Evolutionary conservation across 768 basidiomycete genomes (phyloP), one percentile per base, ranked within the genome.

Genomic region (Pulveroboletus frians): DNA sequence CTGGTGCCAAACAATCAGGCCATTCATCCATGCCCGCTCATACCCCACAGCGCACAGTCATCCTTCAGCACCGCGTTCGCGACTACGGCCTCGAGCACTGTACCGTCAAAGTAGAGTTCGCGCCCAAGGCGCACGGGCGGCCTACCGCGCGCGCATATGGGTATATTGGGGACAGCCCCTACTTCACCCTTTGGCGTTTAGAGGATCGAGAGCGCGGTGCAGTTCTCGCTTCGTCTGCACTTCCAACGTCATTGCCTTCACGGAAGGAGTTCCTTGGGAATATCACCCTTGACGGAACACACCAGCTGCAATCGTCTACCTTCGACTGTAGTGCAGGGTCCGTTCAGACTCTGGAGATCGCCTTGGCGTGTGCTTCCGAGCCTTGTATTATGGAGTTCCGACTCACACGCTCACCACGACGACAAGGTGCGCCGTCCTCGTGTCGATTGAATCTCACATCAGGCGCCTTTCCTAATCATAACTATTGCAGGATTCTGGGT

Each of bases 31-130:
- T 37, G 3, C 13, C 20, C 27, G 17, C 18, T 8, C 13, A 15
- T 23, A n/a, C 15, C 31, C 2, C 26, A 27, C 32, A 62, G 61
- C 59, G 49, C 11, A 41, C 49, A 9, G 3, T 61, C 43, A 15
- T 61, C 21, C 15, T 64, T 26, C 62, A 63, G 21, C 49, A 63
- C 13, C 62, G 56, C 27, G 51, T 59, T 58, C 60, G 54, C 9
- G 62, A 63, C 41, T 58, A 54, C 15, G 62, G 56, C 32, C 59
- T 63, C 18, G 57, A 62, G 29, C 30, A 57, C 26, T 63, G 62
- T 27, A 27, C 49, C 7, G 20, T 63, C 26, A 41, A 46, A 41
- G 7, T 60, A 13, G 38, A 40, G 41, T 38, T 61, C 31, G 50
- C 49, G 15, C 49, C 5, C 11, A 27, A 43, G 18, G 45, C 31